These are phyloP conservation scores for Tricholoma flavovirens DNA, from an alignment of 768 basidiomycete species.

Conservation along the genomic window DNA sequence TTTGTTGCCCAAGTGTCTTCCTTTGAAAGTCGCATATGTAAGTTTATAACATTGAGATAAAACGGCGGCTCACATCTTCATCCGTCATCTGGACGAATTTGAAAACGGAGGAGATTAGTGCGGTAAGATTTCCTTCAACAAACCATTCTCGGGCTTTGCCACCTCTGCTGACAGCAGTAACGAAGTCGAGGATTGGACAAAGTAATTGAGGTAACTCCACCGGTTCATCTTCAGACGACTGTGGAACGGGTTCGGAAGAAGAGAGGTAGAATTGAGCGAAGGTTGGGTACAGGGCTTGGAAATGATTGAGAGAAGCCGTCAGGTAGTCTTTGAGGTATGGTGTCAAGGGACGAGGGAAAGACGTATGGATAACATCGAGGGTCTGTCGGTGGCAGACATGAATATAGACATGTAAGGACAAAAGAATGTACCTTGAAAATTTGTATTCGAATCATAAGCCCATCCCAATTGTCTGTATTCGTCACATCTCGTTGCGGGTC, in stretches of 20 bases:
- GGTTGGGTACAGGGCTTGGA: constrained; percentile 51
- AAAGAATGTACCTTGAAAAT: constrained; percentile 65
- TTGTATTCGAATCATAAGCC: constrained; percentile 71
- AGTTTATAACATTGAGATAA: constrained; percentile 3
- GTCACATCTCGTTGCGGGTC: constrained; percentile 61
- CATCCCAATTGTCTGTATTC: constrained; percentile 69
- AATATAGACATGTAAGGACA: neutral
- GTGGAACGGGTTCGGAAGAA: constrained; percentile 48
- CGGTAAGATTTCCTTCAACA: constrained; percentile 39
- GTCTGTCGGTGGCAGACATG: constrained; percentile 41
- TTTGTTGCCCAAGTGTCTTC: constrained; percentile 89
- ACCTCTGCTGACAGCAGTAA: constrained; percentile 58
- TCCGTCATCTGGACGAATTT: constrained; percentile 81
- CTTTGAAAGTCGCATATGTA: constrained; percentile 31
- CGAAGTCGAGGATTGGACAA: constrained; percentile 76
- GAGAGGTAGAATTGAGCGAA: constrained; percentile 61
- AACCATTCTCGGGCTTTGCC: constrained; percentile 67
- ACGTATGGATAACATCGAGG: constrained; percentile 70
- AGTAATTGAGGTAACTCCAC: constrained; percentile 75
- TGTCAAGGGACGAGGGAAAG: constrained; percentile 72
- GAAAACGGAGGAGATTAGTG: constrained; percentile 52
- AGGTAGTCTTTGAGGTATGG: constrained; percentile 61
- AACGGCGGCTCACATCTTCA: constrained; percentile 62
- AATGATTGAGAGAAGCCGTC: constrained; percentile 50
- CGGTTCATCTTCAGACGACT: constrained; percentile 67